Percentiles rank a stretch among this genome's conserved stretches.
These are phyloP conservation scores for Lactifluus hygrophoroides DNA, from an alignment of 768 basidiomycete species.

Conservation along the genomic window DNA sequence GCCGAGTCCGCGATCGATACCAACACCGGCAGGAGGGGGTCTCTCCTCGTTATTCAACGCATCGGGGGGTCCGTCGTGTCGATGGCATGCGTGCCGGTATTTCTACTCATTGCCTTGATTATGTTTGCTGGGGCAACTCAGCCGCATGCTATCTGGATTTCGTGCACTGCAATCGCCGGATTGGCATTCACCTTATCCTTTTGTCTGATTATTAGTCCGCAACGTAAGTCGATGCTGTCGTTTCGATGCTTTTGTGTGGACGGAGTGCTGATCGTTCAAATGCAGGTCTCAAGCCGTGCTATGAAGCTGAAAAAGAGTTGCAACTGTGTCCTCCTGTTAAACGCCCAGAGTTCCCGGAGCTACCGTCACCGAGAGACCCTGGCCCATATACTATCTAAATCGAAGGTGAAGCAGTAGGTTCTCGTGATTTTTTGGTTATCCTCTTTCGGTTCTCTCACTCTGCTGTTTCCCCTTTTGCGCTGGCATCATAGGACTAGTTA, in stretches of 20 bases:
- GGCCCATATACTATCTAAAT: not conserved
- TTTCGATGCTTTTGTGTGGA: too few species aligned
- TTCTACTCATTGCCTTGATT: constrained; percentile 6
- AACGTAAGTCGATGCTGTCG: not conserved
- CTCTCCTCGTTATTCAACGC: not conserved
- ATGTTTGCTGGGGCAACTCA: constrained; percentile 7
- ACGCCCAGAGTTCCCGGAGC: not conserved
- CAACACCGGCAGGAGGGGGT: too few species aligned
- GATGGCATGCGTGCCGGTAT: constrained; percentile 5
- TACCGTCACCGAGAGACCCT: not conserved
- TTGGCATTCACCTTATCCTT: not conserved
- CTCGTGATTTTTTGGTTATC: too few species aligned
- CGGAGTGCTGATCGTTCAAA: not conserved
- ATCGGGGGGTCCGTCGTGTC: constrained; percentile 1
- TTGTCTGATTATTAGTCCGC: not conserved
- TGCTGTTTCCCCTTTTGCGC: too few species aligned
- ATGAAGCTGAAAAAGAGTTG: constrained; percentile 5
- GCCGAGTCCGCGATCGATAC: too few species aligned
- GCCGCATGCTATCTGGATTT: too few species aligned
- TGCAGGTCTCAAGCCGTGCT: constrained; percentile 4
- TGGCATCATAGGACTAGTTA: too few species aligned
- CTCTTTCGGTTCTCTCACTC: too few species aligned
- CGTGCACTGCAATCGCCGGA: not conserved
- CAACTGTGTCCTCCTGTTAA: constrained; percentile 3
- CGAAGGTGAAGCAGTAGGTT: not conserved